phyloP scores from a whole-genome alignment of 202 grass and related monocot species.

The Miscanthus sacchariflorus region DNA sequence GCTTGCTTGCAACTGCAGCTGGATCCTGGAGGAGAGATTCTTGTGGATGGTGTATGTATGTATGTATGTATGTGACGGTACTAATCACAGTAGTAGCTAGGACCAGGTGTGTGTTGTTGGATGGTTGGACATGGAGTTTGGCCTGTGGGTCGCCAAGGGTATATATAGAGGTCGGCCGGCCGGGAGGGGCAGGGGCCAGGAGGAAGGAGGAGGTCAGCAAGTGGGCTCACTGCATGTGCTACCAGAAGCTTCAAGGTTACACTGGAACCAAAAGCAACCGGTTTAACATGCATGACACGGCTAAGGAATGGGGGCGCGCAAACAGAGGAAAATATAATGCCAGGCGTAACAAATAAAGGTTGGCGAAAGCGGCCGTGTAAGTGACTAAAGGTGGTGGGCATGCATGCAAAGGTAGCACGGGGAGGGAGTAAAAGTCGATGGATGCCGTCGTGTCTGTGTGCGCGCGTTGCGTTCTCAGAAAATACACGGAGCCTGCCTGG shows the following conservation, averaged over 20 bases:
- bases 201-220: not conserved
- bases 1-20: not conserved
- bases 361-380: slow-evolving; percentile 15
- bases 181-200: not conserved
- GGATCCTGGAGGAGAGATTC: not conserved
- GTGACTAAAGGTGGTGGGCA: slow-evolving; percentile 37
- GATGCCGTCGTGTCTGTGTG: too few species aligned
- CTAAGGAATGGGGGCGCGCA: slow-evolving; percentile 33
- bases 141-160: slow-evolving; percentile 45
- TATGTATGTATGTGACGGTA: not conserved
- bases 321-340: not conserved
- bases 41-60: not conserved
- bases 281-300: not conserved
- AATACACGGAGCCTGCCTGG: too few species aligned
- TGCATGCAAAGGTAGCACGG: not conserved
- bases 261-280: not conserved
- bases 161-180: slow-evolving; percentile 47
- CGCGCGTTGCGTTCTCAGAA: too few species aligned
- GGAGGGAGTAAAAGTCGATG: too few species aligned
- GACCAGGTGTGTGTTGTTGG: slow-evolving; percentile 12
- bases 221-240: slow-evolving; percentile 20
- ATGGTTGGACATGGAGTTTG: slow-evolving; percentile 84
- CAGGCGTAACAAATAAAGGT: not conserved
- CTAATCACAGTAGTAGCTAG: not conserved
- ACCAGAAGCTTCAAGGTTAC: slow-evolving; percentile 43